phyloP scores from a whole-genome alignment of 148 eudicot genomes.

The Vaccinium myrtillus region DNA sequence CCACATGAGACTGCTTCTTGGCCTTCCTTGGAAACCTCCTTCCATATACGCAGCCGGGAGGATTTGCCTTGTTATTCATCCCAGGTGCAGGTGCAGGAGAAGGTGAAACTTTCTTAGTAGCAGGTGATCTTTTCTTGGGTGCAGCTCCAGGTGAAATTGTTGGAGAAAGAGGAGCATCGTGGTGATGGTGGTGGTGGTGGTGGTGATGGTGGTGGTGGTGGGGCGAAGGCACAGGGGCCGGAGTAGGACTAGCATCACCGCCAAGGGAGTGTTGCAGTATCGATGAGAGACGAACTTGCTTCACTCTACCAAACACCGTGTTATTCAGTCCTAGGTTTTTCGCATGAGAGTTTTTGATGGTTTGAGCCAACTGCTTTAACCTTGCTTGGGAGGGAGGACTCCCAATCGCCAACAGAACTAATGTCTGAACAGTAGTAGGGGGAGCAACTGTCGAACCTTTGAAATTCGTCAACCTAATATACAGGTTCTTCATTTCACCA shows the following conservation, averaged over 20 bases:
- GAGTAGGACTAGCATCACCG: slow-evolving; percentile 54
- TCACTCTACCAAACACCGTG: slow-evolving; percentile 84
- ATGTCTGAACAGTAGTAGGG: slow-evolving; percentile 74
- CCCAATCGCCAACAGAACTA: slow-evolving; percentile 69
- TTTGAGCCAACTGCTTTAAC: slow-evolving; percentile 84
- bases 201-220: slow-evolving; percentile 58
- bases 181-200: slow-evolving; percentile 52
- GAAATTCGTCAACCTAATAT: slow-evolving; percentile 67
- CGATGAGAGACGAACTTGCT: slow-evolving; percentile 89
- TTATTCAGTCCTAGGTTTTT: slow-evolving; percentile 91
- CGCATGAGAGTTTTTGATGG: slow-evolving; percentile 64
- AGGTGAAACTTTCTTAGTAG: slow-evolving; percentile 35
- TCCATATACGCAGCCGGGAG: slow-evolving; percentile 67
- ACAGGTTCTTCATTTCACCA: slow-evolving; percentile 70
- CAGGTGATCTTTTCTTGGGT: slow-evolving; percentile 33
- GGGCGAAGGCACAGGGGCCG: slow-evolving; percentile 52
- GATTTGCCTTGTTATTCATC: slow-evolving; percentile 41
- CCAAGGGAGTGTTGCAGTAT: slow-evolving; percentile 56
- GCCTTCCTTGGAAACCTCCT: slow-evolving; percentile 39
- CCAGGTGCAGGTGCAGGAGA: slow-evolving; percentile 36
- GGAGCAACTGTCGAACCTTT: slow-evolving; percentile 81
- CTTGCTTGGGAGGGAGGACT: slow-evolving; percentile 59
- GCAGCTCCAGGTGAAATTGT: slow-evolving; percentile 51
- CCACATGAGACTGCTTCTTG: slow-evolving; percentile 38
- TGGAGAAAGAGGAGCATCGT: slow-evolving; percentile 37